Percentiles rank a stretch among this genome's conserved stretches.
phyloP scores from a whole-genome alignment of 2,329 filamentous ascomycete species.

The Aspergillus quadrilineatus region DNA sequence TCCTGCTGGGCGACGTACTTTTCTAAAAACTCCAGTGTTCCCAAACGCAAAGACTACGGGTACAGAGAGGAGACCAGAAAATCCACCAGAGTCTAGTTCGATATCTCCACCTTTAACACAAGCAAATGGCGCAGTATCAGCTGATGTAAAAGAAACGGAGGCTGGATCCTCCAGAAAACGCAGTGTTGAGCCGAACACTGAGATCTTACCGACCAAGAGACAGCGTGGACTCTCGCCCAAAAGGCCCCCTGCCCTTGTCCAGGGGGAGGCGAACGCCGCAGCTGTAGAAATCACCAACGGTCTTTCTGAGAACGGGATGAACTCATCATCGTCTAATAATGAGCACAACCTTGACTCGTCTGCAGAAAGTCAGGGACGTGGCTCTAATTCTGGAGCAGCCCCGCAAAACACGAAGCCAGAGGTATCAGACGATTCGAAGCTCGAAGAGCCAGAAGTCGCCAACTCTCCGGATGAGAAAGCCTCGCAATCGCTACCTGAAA shows the following conservation, averaged over 20 bases:
- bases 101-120: background rate
- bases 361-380: background rate
- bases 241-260: background rate
- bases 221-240: background rate
- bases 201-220: conserved; percentile 1
- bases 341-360: background rate
- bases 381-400: background rate
- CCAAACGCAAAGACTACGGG: background rate
- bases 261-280: background rate
- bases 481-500: background rate
- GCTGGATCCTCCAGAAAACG: conserved; percentile 16
- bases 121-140: background rate
- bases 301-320: background rate
- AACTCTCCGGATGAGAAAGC: background rate
- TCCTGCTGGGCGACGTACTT: conserved; percentile 39
- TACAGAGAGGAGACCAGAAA: background rate
- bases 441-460: background rate
- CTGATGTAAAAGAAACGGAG: background rate
- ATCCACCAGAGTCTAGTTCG: background rate
- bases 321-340: background rate
- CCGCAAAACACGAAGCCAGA: background rate
- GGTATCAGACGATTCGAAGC: background rate
- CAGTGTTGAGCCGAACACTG: conserved; percentile 12
- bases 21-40: conserved; percentile 25
- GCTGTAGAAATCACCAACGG: conserved; percentile 5